Conservation (phyloP, 2,329 filamentous ascomycete genomes). For the Didymella sp. region DNA sequence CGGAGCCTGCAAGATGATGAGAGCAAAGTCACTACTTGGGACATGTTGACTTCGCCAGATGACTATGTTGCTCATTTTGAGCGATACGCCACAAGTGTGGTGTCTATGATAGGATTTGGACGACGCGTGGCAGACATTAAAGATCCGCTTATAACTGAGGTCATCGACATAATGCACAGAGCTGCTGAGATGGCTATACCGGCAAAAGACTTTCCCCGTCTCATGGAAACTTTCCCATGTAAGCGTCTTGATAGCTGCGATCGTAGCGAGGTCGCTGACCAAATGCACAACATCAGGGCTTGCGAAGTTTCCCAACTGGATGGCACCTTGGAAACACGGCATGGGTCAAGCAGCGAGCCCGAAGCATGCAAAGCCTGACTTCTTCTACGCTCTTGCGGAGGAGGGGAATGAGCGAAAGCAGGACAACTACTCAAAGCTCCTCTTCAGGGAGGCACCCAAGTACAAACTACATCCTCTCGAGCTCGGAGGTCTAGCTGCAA, state of each 20-base stretch:
- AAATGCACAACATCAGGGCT: slow-evolving; percentile 18
- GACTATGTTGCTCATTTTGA: slow-evolving; percentile 63
- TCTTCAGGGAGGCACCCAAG: slow-evolving; percentile 52
- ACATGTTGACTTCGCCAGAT: slow-evolving; percentile 54
- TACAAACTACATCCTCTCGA: slow-evolving; percentile 40
- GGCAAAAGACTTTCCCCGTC: slow-evolving; percentile 64
- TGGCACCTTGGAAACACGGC: slow-evolving; percentile 48
- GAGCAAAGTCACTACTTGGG: slow-evolving; percentile 60
- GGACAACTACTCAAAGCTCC: slow-evolving; percentile 44
- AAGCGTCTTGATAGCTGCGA: neutral
- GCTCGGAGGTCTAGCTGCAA: slow-evolving; percentile 43
- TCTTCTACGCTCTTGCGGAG: slow-evolving; percentile 44
- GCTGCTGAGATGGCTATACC: slow-evolving; percentile 60
- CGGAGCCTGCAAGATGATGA: slow-evolving; percentile 67
- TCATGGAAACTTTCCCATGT: slow-evolving; percentile 63
- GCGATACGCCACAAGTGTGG: slow-evolving; percentile 61
- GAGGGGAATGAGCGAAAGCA: slow-evolving; percentile 44
- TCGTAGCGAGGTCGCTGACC: neutral
- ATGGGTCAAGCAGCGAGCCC: slow-evolving; percentile 35
- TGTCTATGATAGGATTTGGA: slow-evolving; percentile 65
- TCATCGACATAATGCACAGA: slow-evolving; percentile 65
- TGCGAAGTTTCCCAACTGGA: slow-evolving; percentile 34
- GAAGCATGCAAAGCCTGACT: slow-evolving; percentile 40
- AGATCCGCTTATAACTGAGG: slow-evolving; percentile 66
- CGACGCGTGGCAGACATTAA: slow-evolving; percentile 58